phyloP scores from a whole-genome alignment of 2,329 filamentous ascomycete genomes.

The Sporothrix variecibatus region DNA sequence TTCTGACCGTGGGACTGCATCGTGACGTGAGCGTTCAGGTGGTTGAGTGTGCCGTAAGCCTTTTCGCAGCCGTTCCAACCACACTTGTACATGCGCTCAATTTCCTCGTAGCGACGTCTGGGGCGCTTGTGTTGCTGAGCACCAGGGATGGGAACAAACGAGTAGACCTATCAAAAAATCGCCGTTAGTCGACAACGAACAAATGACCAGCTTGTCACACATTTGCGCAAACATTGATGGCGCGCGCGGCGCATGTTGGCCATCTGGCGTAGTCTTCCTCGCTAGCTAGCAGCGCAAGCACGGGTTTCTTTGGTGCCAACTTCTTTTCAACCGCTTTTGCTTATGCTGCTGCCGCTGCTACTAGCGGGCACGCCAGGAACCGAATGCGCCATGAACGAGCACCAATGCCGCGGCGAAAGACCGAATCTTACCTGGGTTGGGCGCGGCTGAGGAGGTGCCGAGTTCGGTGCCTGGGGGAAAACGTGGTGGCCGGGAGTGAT shows the following conservation, averaged over 20 bases:
- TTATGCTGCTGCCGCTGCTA: neutral
- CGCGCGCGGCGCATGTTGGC: neutral
- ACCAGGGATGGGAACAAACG: constrained; percentile 95
- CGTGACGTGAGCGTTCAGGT: constrained; percentile 95
- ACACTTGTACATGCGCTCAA: constrained; percentile 99
- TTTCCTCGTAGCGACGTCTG: constrained; percentile 91
- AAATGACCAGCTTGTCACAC: neutral
- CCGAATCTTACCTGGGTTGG: constrained; percentile 59
- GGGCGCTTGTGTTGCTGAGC: constrained; percentile 97
- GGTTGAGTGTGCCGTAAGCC: constrained; percentile 95
- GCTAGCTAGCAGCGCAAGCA: neutral
- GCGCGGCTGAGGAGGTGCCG: constrained; percentile 56
- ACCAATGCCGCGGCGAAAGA: neutral
- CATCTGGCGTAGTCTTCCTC: neutral
- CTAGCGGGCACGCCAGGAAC: neutral
- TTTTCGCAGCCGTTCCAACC: constrained; percentile 99
- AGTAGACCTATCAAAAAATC: constrained; percentile 74
- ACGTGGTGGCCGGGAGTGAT: constrained; percentile 56
- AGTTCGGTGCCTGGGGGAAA: constrained; percentile 58
- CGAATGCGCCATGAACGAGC: neutral
- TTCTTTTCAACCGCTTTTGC: neutral
- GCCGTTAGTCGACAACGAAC: constrained; percentile 16
- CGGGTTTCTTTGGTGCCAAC: neutral
- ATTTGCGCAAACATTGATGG: neutral
- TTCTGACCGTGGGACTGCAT: constrained; percentile 98